phyloP scores from a whole-genome alignment of 2,329 filamentous ascomycete genomes.

The Talaromyces sp. region DNA sequence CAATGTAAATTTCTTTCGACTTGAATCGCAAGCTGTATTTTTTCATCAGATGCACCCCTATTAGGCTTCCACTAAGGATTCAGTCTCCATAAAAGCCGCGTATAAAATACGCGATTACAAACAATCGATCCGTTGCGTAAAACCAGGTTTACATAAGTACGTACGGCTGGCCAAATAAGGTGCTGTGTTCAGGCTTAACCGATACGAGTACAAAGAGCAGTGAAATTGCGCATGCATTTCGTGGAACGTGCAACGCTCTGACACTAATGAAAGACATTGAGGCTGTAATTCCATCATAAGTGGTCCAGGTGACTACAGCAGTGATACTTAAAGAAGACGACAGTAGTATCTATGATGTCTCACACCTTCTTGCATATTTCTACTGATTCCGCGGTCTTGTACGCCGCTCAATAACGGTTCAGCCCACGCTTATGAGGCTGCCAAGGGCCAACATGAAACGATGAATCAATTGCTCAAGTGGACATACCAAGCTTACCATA shows the following conservation, averaged over 20 bases:
- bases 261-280: background rate
- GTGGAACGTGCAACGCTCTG: background rate
- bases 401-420: background rate
- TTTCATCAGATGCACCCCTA: background rate
- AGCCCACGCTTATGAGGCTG: background rate
- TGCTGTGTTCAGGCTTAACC: background rate
- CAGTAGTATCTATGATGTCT: background rate
- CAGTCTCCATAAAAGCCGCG: background rate
- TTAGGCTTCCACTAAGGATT: background rate
- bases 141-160: no score
- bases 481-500: background rate
- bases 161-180: no score
- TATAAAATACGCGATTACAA: background rate
- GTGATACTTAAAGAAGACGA: background rate
- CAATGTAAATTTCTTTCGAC: background rate
- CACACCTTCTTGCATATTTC: background rate
- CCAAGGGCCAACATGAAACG: background rate
- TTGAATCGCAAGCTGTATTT: background rate
- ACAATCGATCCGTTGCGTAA: background rate
- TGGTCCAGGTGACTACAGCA: background rate
- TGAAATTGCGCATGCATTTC: background rate
- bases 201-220: background rate
- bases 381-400: background rate
- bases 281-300: background rate
- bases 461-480: background rate